These are phyloP conservation scores for Aspergillus floridensis DNA, from an alignment of 2,329 filamentous ascomycete species.

Conservation along the genomic window DNA sequence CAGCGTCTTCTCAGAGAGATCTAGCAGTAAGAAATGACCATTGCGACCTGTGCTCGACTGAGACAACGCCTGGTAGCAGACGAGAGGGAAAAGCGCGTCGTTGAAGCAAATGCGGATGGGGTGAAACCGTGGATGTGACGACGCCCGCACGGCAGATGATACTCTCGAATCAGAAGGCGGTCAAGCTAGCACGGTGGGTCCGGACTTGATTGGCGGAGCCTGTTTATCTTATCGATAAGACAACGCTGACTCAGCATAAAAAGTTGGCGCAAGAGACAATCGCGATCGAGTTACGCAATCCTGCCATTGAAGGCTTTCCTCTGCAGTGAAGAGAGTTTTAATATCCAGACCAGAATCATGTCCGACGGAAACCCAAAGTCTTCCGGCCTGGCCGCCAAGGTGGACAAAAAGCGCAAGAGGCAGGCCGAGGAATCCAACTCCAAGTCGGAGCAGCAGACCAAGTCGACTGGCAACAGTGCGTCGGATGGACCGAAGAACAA, in stretches of 20 bases:
- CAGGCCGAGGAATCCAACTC: constrained; percentile 34
- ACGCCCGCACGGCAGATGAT: neutral
- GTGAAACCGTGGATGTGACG: neutral
- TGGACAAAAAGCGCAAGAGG: constrained; percentile 43
- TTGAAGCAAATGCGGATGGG: constrained; percentile 3
- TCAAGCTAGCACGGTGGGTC: neutral
- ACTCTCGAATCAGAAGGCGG: neutral
- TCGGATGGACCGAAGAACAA: constrained; percentile 32
- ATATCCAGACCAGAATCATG: constrained; percentile 7
- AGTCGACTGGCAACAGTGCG: constrained; percentile 19
- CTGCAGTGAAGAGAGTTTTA: neutral
- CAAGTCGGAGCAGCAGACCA: constrained; percentile 25
- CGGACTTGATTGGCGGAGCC: constrained; percentile 3
- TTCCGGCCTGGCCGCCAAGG: constrained; percentile 31
- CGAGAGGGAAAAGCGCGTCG: neutral
- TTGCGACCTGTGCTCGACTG: neutral
- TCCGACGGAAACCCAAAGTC: constrained; percentile 19
- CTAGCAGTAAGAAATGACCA: neutral
- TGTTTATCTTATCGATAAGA: constrained; percentile 20
- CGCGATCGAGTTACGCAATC: neutral
- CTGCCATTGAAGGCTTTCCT: constrained; percentile 1
- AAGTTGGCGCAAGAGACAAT: constrained; percentile 11
- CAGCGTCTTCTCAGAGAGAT: neutral
- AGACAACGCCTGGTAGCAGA: neutral
- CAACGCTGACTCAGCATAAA: constrained; percentile 17